Conservation (phyloP, 371 early-diverging fungal genomes). For the Zychaea mexicana region DNA sequence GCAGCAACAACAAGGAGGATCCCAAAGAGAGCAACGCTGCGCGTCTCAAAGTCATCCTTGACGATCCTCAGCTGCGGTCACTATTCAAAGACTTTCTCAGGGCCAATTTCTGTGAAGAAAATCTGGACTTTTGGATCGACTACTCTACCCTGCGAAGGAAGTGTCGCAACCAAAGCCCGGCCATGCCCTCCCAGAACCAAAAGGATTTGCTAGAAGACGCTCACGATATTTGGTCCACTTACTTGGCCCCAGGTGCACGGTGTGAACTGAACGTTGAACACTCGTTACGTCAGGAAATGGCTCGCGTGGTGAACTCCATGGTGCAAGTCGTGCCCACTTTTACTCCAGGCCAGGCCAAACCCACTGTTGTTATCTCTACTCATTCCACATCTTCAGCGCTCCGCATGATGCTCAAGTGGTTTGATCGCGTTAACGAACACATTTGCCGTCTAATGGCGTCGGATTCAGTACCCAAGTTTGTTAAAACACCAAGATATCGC, state of each 20-base stretch:
- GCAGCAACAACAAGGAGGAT: conserved; percentile 5
- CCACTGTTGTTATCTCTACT: conserved; percentile 42
- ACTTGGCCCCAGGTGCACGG: conserved; percentile 55
- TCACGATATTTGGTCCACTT: conserved; percentile 64
- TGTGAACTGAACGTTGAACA: conserved; percentile 66
- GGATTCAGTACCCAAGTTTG: conserved; percentile 81
- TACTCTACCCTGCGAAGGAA: conserved; percentile 41
- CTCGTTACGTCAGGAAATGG: conserved; percentile 48
- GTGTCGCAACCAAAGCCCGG: conserved; percentile 39
- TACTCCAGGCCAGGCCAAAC: conserved; percentile 33
- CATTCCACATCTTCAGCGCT: conserved; percentile 40
- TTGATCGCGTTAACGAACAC: conserved; percentile 68
- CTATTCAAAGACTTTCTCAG: conserved; percentile 68
- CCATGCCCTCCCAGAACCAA: conserved; percentile 30
- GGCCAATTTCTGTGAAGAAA: conserved; percentile 75
- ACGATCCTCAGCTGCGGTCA: conserved; percentile 56
- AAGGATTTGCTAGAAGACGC: conserved; percentile 60
- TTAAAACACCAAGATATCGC: conserved; percentile 67
- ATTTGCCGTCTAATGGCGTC: conserved; percentile 78
- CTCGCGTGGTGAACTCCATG: conserved; percentile 44
- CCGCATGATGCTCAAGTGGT: conserved; percentile 54
- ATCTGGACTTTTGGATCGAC: conserved; percentile 72
- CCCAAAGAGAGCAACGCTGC: conserved; percentile 22
- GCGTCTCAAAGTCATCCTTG: conserved; percentile 62
- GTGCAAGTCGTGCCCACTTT: conserved; percentile 47